Base-by-base conservation (phyloP, 805 yeast species). In the Vanderwaltozyma yarrowii region DNA sequence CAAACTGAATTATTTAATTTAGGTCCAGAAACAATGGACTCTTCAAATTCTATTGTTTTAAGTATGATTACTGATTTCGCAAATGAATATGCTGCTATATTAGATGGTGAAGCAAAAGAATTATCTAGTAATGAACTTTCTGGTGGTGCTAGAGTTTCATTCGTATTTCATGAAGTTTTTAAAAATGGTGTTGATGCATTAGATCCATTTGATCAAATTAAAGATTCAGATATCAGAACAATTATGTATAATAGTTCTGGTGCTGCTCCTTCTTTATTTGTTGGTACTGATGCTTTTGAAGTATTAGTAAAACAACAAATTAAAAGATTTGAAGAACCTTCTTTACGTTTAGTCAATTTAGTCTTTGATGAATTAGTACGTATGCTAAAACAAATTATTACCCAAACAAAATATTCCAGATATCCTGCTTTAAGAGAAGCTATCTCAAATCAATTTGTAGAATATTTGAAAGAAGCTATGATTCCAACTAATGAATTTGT, bases 141-240 rank as follows among this genome's bases (percentile, higher is more conserved):
- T 47, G 98, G 98, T 58, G 98, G 98, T 64, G 98, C 98, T 0
- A 82, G 98, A 71, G 83, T 89, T 45, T 80, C 94, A 23, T 92
- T 87, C 68, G 97, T 89, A 15, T 92, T 89, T 69, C 97, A 89
- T 61, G 97, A 89, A 66, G 82, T 92, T 41, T 89, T 78, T 69
- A 80, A 89, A 57, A 88, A 85, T 60, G 97, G 97, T 65, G 73
- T 89, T 39, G 75, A 76, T 56, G 83, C 96, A 0, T 70, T 89
- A 41, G 97, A 89, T 61, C 98, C 98, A 36, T 92, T 86, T 60
- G 96, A 89, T 58, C 95, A 87, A 62, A 87, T 89, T 52, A 85
- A 86, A 64, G 96, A 89, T 58, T 80, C 85, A 23, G 98, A 89
- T 60, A 89, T 89, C 54, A 78, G 98, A 65, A 89, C 97, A 15